Percentiles rank a stretch among this genome's conserved stretches.
These are phyloP conservation scores for Trichoderma cornu-damae DNA, from an alignment of 2,329 filamentous ascomycete species.

Conservation along the genomic window DNA sequence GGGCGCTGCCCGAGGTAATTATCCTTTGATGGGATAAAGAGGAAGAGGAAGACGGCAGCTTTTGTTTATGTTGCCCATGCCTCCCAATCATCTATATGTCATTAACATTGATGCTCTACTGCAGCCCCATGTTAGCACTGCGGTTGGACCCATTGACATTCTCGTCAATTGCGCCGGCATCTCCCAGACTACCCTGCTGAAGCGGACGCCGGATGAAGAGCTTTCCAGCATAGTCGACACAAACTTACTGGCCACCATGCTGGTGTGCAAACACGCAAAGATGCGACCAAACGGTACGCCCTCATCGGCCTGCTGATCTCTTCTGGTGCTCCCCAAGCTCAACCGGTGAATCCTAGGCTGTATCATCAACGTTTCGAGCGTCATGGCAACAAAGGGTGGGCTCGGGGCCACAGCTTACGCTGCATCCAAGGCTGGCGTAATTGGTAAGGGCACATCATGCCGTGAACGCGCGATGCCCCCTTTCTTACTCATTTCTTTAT, in stretches of 20 bases:
- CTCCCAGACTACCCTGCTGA: slow-evolving; percentile 59
- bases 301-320: no score
- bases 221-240: slow-evolving; percentile 58
- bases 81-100: not conserved
- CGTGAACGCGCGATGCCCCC: no score
- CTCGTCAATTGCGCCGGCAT: slow-evolving; percentile 79
- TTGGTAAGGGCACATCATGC: slow-evolving; percentile 46
- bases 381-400: slow-evolving; percentile 65
- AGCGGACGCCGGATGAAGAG: slow-evolving; percentile 44
- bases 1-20: slow-evolving; percentile 20
- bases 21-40: not conserved
- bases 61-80: not conserved
- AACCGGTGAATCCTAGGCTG: slow-evolving; percentile 41
- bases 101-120: not conserved
- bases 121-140: not conserved
- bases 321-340: not conserved
- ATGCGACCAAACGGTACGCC: slow-evolving; percentile 31
- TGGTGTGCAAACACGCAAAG: slow-evolving; percentile 50
- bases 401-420: slow-evolving; percentile 68
- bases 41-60: not conserved
- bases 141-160: slow-evolving; percentile 44
- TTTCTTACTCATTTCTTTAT: slow-evolving; percentile 18
- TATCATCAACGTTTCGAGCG: slow-evolving; percentile 77
- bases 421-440: slow-evolving; percentile 73
- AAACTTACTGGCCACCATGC: slow-evolving; percentile 65